Evolutionary conservation across 768 basidiomycete genomes (phyloP).

Genomic region (Russula vinacea): DNA sequence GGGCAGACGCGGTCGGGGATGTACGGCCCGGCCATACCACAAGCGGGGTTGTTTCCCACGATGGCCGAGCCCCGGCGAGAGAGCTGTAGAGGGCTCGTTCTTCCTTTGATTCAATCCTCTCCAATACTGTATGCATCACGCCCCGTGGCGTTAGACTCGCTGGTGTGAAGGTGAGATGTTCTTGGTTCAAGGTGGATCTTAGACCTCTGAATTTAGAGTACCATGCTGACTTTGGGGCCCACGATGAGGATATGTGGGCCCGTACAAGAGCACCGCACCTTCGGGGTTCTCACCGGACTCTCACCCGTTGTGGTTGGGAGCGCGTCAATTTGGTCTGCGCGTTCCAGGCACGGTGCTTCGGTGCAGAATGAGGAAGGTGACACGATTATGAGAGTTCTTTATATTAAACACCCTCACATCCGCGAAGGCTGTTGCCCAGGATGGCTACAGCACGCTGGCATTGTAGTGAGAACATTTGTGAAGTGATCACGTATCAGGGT

Average conservation of each 20-base stretch:
- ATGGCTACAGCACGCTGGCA: conserved; percentile 6
- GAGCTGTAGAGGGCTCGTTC: not conserved
- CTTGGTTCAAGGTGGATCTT: no score
- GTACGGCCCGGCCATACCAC: conserved; percentile 10
- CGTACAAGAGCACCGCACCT: not conserved
- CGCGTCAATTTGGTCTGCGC: not conserved
- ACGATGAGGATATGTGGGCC: not conserved
- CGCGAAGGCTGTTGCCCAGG: conserved; percentile 7
- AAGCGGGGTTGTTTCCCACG: not conserved
- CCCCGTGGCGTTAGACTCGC: not conserved
- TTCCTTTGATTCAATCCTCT: not conserved
- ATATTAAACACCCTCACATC: conserved; percentile 16
- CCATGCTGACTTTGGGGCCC: not conserved
- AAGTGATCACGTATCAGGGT: not conserved
- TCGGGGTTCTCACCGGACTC: not conserved
- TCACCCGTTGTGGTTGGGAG: not conserved
- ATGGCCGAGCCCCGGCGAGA: not conserved
- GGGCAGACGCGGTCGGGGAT: not conserved
- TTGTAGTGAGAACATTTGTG: not conserved
- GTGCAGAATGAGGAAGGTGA: conserved; percentile 18
- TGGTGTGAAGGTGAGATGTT: not conserved
- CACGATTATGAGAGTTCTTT: conserved; percentile 9
- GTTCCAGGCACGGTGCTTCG: conserved; percentile 12
- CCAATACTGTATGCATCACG: not conserved
- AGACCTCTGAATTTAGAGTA: not conserved